Evolutionary conservation across 1,139 yeast genomes (phyloP).

Genomic region (Saccharomyces hybrid): DNA sequence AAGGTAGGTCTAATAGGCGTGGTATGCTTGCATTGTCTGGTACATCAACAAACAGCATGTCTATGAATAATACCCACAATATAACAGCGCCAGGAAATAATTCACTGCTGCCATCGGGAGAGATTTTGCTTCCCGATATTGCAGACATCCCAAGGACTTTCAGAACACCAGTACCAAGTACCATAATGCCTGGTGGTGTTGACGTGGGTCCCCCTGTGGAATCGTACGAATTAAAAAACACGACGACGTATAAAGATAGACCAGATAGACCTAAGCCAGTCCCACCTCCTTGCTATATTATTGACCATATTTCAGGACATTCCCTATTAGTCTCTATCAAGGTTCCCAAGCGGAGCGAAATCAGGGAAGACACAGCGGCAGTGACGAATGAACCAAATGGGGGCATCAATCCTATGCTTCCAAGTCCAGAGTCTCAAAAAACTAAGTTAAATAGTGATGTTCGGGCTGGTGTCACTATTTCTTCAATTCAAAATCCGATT

Average conservation of each 20-base stretch:
- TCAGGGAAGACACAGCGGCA: neutral
- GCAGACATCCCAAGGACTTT: constrained; percentile 78
- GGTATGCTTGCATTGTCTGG: constrained; percentile 45
- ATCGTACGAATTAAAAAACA: constrained; percentile 38
- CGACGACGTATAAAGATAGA: constrained; percentile 20
- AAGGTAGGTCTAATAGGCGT: constrained; percentile 59
- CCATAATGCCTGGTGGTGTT: constrained; percentile 79
- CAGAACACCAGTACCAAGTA: constrained; percentile 78
- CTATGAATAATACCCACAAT: neutral
- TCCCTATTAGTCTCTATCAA: constrained; percentile 25
- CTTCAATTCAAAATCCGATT: neutral
- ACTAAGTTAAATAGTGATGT: neutral
- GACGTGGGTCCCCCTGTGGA: constrained; percentile 60
- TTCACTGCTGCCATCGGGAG: constrained; percentile 11
- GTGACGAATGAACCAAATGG: neutral
- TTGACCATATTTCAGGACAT: constrained; percentile 29
- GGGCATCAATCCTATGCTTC: neutral
- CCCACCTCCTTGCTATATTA: constrained; percentile 25
- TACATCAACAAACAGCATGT: constrained; percentile 6
- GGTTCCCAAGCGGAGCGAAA: constrained; percentile 9
- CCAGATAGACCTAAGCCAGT: constrained; percentile 19
- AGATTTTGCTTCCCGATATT: constrained; percentile 56
- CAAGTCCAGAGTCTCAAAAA: neutral
- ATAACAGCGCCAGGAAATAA: constrained; percentile 5
- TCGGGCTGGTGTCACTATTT: neutral